A percentile compares a stretch with the other conserved stretches of the same genome.
Conservation (phyloP, 2,329 filamentous ascomycete species). For the Ophiostoma sp. region DNA sequence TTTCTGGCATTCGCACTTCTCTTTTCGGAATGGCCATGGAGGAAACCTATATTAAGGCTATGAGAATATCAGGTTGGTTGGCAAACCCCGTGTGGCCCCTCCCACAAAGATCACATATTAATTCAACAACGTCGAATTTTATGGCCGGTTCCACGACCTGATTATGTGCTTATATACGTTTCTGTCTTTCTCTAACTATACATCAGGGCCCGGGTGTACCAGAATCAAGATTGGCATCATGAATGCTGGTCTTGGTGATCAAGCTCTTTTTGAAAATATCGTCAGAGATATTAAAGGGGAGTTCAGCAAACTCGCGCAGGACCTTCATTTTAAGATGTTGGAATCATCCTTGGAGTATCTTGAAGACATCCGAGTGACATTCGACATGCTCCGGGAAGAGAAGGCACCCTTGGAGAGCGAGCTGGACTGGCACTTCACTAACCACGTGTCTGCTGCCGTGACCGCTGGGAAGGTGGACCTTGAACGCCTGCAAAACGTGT, state of each 20-base stretch:
- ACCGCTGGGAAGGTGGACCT: background rate
- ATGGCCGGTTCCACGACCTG: too few species aligned
- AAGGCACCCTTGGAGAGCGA: slow-evolving; percentile 3
- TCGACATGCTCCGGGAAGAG: background rate
- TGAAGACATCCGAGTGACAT: background rate
- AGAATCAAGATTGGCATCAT: too few species aligned
- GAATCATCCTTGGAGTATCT: background rate
- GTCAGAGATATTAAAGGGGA: too few species aligned
- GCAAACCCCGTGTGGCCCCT: too few species aligned
- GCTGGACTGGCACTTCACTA: background rate
- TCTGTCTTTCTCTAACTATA: too few species aligned
- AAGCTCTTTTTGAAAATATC: too few species aligned
- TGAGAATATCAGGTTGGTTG: background rate
- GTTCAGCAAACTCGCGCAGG: too few species aligned
- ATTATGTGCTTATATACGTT: too few species aligned
- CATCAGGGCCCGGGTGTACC: too few species aligned
- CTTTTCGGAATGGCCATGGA: background rate
- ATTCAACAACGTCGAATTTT: too few species aligned
- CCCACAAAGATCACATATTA: background rate
- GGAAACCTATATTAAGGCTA: background rate
- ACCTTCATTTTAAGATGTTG: too few species aligned
- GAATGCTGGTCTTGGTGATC: too few species aligned
- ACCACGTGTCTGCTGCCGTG: background rate
- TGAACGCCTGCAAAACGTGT: background rate
- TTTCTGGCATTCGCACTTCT: background rate